phyloP scores from a whole-genome alignment of 495 filamentous ascomycete genomes.

The Evansstolkia leycettana region DNA sequence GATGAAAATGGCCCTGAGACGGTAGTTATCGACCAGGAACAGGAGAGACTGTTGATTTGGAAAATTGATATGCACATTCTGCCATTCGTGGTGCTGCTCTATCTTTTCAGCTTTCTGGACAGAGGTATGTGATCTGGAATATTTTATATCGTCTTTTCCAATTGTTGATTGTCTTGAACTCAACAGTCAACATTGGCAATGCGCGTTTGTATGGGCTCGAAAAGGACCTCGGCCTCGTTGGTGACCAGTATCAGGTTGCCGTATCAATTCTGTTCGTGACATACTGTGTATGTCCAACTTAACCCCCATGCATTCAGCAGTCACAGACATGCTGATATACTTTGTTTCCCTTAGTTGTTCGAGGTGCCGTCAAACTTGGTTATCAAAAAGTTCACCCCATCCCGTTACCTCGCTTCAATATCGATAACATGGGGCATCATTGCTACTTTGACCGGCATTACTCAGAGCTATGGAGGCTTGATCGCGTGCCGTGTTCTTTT shows the following conservation, averaged over 20 bases:
- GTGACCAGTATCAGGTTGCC: conserved; percentile 56
- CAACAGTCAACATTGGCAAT: conserved; percentile 67
- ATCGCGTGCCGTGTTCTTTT: conserved; percentile 43
- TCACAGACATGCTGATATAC: too few relatives aligned
- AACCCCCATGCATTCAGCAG: neutral
- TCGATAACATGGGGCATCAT: conserved; percentile 55
- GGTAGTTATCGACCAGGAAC: conserved; percentile 7
- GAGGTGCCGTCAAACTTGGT: conserved; percentile 55
- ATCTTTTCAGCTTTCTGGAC: conserved; percentile 57
- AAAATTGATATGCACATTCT: conserved; percentile 50
- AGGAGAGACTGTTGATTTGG: conserved; percentile 32
- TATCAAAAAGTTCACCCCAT: conserved; percentile 68
- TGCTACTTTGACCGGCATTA: conserved; percentile 55
- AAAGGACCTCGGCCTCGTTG: conserved; percentile 47
- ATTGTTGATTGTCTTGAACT: conserved; percentile 1
- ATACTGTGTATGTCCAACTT: conserved; percentile 34
- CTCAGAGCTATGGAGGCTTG: conserved; percentile 43
- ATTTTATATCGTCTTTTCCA: neutral
- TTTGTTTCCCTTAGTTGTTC: conserved; percentile 16
- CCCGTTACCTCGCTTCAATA: conserved; percentile 55
- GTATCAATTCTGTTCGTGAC: conserved; percentile 67
- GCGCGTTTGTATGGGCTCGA: conserved; percentile 58
- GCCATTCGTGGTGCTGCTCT: conserved; percentile 47
- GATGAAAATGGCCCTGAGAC: too few relatives aligned
- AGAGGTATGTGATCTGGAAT: conserved; percentile 26